phyloP scores from a whole-genome alignment of 202 grass and related monocot genomes.

The Digitaria exilis region DNA sequence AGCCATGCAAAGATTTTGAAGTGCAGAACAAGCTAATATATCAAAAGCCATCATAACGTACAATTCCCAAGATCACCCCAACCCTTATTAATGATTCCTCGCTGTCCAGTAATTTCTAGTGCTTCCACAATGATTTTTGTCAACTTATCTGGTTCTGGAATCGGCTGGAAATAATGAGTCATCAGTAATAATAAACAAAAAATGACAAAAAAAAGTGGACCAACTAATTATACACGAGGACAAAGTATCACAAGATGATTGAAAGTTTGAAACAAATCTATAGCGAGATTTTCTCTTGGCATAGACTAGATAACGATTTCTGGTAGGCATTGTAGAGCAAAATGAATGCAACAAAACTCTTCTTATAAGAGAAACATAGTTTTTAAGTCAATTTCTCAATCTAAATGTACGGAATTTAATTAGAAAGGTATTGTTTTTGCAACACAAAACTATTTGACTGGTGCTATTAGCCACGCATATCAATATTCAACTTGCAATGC shows the following conservation, averaged over 20 bases:
- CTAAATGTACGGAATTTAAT: background rate
- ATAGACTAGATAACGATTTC: background rate
- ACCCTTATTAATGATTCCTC: slow-evolving; percentile 83
- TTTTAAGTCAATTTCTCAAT: background rate
- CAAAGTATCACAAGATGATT: background rate
- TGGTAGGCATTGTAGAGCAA: background rate
- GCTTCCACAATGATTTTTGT: slow-evolving; percentile 75
- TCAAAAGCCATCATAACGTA: slow-evolving; percentile 34
- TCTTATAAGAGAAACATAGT: background rate
- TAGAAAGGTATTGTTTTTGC: background rate
- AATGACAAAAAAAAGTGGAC: slow-evolving; percentile 10
- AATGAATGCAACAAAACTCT: background rate
- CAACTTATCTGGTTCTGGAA: slow-evolving; percentile 75
- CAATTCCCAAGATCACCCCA: slow-evolving; percentile 80
- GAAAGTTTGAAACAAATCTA: background rate
- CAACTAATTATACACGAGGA: slow-evolving; percentile 11
- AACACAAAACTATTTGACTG: background rate
- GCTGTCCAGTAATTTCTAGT: slow-evolving; percentile 71
- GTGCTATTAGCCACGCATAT: background rate
- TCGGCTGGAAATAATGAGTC: slow-evolving; percentile 51
- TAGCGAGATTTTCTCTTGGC: background rate
- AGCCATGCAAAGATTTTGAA: slow-evolving; percentile 13
- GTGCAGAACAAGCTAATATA: background rate
- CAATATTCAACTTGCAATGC: background rate
- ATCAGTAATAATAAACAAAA: slow-evolving; percentile 16